Percentiles rank a stretch among this genome's conserved stretches.
phyloP scores from a whole-genome alignment of 2,329 filamentous ascomycete genomes.

The Acrocalymma vagum region DNA sequence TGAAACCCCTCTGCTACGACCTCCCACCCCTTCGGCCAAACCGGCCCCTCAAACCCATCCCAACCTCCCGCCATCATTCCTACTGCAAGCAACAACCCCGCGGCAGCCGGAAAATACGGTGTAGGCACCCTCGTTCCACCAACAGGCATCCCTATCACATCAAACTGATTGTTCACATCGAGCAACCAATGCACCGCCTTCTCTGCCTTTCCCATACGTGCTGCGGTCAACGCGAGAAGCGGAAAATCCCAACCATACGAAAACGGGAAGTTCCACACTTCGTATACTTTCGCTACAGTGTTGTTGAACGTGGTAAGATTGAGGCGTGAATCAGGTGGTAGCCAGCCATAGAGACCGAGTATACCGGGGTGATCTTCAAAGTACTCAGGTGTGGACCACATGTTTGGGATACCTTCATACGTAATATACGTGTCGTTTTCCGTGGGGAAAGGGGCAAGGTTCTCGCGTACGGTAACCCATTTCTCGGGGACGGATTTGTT shows the following conservation, averaged over 20 bases:
- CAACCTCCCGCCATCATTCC: conserved; percentile 67
- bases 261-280: conserved; percentile 46
- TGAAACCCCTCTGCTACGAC: conserved; percentile 59
- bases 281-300: conserved; percentile 37
- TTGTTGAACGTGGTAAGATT: conserved; percentile 38
- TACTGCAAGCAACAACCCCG: conserved; percentile 60
- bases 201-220: conserved; percentile 35
- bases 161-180: conserved; percentile 61
- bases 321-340: conserved; percentile 38
- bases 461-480: conserved; percentile 60
- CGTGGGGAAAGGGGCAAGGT: conserved; percentile 63
- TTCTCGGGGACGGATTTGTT: conserved; percentile 50
- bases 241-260: conserved; percentile 48
- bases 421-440: conserved; percentile 61
- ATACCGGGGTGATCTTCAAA: conserved; percentile 43
- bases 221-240: conserved; percentile 40
- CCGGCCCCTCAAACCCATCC: conserved; percentile 57
- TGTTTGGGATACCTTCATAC: conserved; percentile 59
- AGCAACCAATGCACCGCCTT: conserved; percentile 51
- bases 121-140: conserved; percentile 63
- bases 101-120: conserved; percentile 65
- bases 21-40: conserved; percentile 60
- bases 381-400: conserved; percentile 37
- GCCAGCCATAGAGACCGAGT: conserved; percentile 38
- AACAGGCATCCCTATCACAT: conserved; percentile 65